These are phyloP conservation scores for Dacryopinax primogenitus DNA, from an alignment of 768 basidiomycete genomes.

Conservation along the genomic window DNA sequence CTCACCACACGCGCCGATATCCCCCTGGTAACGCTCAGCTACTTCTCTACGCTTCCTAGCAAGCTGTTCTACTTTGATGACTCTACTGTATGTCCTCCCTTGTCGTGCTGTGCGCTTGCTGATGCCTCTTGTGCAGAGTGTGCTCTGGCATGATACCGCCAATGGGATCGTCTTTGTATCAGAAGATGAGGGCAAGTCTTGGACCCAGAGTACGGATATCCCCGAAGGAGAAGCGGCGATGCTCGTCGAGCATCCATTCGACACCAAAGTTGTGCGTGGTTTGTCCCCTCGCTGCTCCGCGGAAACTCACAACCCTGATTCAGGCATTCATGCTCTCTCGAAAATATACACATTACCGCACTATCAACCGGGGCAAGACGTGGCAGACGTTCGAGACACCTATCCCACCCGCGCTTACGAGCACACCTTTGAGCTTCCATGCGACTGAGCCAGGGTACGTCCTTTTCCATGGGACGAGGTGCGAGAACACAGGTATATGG, in stretches of 20 bases:
- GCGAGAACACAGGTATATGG: constrained; percentile 34
- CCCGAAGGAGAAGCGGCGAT: constrained; percentile 47
- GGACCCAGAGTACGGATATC: constrained; percentile 40
- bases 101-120: neutral
- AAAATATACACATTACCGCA: constrained; percentile 68
- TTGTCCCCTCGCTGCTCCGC: constrained; percentile 2
- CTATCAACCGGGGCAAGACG: constrained; percentile 71
- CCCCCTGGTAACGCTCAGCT: constrained; percentile 26
- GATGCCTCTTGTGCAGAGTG: constrained; percentile 31
- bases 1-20: constrained; percentile 13
- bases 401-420: constrained; percentile 42
- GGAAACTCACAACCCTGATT: neutral
- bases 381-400: constrained; percentile 75
- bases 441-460: constrained; percentile 57
- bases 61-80: constrained; percentile 88
- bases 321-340: constrained; percentile 81
- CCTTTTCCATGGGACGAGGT: constrained; percentile 63
- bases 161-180: constrained; percentile 64
- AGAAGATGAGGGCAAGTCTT: constrained; percentile 71
- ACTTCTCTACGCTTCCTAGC: constrained; percentile 59
- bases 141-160: constrained; percentile 69
- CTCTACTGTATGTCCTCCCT: constrained; percentile 46
- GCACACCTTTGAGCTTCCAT: constrained; percentile 73
- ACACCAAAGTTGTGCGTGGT: constrained; percentile 53
- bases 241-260: constrained; percentile 77